A percentile compares a stretch with the other conserved stretches of the same genome.
Evolutionary conservation across 768 basidiomycete species (phyloP).

Genomic region (Russula sp.): DNA sequence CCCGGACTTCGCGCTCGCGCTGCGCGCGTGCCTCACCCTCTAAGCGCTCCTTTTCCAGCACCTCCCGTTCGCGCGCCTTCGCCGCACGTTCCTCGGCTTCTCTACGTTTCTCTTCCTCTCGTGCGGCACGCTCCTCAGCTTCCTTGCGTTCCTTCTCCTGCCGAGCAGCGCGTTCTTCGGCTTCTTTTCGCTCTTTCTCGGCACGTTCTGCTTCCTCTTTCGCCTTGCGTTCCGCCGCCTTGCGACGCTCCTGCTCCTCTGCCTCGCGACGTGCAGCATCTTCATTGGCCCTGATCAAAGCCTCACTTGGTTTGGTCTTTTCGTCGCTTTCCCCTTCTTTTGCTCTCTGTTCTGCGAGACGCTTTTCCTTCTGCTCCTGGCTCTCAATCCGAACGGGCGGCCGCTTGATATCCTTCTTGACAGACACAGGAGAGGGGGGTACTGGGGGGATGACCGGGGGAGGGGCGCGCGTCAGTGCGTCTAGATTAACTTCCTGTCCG

Average conservation of each 20-base stretch:
- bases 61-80: slow-evolving; percentile 25
- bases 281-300: slow-evolving; percentile 24
- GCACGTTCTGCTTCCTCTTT: slow-evolving; percentile 40
- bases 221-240: slow-evolving; percentile 33
- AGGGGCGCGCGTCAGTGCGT: slow-evolving; percentile 43
- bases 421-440: slow-evolving; percentile 7
- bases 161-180: slow-evolving; percentile 17
- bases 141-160: slow-evolving; percentile 29
- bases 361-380: slow-evolving; percentile 45
- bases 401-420: slow-evolving; percentile 22
- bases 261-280: slow-evolving; percentile 21
- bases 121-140: slow-evolving; percentile 29
- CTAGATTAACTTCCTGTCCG: slow-evolving; percentile 58
- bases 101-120: slow-evolving; percentile 36
- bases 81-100: slow-evolving; percentile 33
- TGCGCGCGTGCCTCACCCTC: slow-evolving; percentile 17
- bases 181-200: slow-evolving; percentile 26
- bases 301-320: slow-evolving; percentile 32
- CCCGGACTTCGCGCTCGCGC: slow-evolving; percentile 32
- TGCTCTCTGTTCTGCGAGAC: slow-evolving; percentile 40
- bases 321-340: slow-evolving; percentile 41
- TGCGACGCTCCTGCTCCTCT: slow-evolving; percentile 31
- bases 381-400: slow-evolving; percentile 56
- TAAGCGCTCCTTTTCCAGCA: slow-evolving; percentile 18
- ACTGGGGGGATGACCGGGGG: slow-evolving; percentile 35